Conservation (phyloP, 345 rosid genomes). For the Luvunga scandens region DNA sequence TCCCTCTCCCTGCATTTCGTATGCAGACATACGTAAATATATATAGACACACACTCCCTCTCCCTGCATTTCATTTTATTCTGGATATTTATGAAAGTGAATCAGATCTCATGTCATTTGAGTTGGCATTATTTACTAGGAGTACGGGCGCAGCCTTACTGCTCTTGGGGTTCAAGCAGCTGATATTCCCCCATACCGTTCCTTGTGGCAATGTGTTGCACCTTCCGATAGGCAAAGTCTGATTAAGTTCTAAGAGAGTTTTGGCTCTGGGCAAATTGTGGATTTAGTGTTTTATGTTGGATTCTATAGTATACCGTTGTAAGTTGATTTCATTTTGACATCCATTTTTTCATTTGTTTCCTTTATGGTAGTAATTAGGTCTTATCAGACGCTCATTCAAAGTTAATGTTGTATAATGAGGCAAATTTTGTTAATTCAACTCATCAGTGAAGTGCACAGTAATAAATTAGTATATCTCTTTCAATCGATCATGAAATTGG, state of each 20-base stretch:
- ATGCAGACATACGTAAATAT: too few species aligned
- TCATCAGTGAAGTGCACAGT: neutral
- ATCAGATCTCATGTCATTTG: neutral
- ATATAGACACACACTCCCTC: too few species aligned
- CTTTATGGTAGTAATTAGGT: neutral
- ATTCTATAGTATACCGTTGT: neutral
- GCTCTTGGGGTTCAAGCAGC: conserved; percentile 71
- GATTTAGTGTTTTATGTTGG: conserved; percentile 1
- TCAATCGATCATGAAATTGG: neutral
- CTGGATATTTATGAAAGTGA: neutral
- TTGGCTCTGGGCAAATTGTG: neutral
- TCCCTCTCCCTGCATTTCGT: neutral
- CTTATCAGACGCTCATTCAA: neutral
- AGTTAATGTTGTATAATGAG: conserved; percentile 2
- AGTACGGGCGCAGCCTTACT: conserved; percentile 75
- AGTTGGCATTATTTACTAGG: conserved; percentile 41
- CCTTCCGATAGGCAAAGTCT: conserved; percentile 61
- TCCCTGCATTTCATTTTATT: neutral
- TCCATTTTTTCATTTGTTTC: neutral
- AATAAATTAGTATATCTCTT: neutral
- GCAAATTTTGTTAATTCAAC: conserved; percentile 7
- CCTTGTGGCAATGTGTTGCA: conserved; percentile 93
- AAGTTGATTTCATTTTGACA: neutral
- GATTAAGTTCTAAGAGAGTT: conserved; percentile 38
- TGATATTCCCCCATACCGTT: conserved; percentile 55